Conservation (phyloP, 2,329 filamentous ascomycete genomes). For the Ophiosphaerella herpotricha region DNA sequence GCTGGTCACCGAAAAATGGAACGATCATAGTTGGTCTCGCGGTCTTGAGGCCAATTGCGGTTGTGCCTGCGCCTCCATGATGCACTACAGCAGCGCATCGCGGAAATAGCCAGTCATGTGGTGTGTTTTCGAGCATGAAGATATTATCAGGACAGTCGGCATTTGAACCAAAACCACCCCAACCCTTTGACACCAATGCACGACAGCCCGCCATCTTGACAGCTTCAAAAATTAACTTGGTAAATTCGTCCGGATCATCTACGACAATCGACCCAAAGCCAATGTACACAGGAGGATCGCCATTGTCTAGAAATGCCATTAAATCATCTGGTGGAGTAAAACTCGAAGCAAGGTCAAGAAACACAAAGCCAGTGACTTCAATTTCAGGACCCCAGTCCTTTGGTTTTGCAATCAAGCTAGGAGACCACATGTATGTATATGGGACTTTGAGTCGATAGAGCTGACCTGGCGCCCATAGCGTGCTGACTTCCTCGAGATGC, state of each 20-base stretch:
- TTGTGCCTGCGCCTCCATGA: conserved; percentile 79
- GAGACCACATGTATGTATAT: conserved; percentile 71
- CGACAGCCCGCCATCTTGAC: conserved; percentile 68
- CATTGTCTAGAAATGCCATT: conserved; percentile 41
- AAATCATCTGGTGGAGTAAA: conserved; percentile 64
- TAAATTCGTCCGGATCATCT: conserved; percentile 71
- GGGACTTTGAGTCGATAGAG: conserved; percentile 75
- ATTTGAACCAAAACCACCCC: conserved; percentile 70
- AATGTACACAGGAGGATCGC: conserved; percentile 69
- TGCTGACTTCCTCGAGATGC: conserved; percentile 73
- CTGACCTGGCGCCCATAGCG: conserved; percentile 75
- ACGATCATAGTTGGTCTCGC: conserved; percentile 76
- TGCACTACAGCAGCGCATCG: conserved; percentile 69
- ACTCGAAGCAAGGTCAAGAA: conserved; percentile 68
- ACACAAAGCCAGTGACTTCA: conserved; percentile 78
- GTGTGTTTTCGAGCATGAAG: conserved; percentile 74
- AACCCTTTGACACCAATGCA: conserved; percentile 74
- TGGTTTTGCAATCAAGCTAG: conserved; percentile 68
- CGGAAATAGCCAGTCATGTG: conserved; percentile 78
- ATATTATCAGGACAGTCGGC: conserved; percentile 59
- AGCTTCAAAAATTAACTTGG: conserved; percentile 72
- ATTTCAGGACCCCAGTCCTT: conserved; percentile 71
- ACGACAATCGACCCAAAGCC: conserved; percentile 79
- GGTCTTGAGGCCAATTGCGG: conserved; percentile 73
- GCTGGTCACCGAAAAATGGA: conserved; percentile 79